These are phyloP conservation scores for Solanum habrochaites DNA, from an alignment of 257 asterid species.

Conservation along the genomic window DNA sequence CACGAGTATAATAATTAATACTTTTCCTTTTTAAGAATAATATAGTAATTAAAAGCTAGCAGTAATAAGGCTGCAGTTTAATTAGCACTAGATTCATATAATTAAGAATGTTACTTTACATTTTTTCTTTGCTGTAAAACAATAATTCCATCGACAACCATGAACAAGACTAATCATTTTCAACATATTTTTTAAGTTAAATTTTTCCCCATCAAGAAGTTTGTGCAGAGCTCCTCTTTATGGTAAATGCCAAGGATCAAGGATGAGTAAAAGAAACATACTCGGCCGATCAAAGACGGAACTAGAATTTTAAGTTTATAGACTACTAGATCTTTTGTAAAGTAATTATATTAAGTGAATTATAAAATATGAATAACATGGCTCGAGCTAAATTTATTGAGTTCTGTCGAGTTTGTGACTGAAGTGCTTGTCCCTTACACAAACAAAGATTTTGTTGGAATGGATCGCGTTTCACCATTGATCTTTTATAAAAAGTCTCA, in stretches of 20 bases:
- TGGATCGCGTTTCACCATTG: neutral
- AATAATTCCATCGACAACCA: neutral
- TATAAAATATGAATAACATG: neutral
- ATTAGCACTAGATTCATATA: neutral
- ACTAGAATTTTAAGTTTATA: neutral
- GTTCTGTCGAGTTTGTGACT: neutral
- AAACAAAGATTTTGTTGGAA: neutral
- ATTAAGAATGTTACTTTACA: neutral
- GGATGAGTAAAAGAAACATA: neutral
- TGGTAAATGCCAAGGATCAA: neutral
- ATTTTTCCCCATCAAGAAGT: neutral
- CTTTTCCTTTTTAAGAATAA: neutral
- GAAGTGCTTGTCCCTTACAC: neutral
- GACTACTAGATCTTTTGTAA: neutral
- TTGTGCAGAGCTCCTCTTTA: neutral
- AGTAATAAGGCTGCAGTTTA: constrained; percentile 4
- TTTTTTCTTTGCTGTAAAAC: neutral
- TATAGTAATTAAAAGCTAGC: neutral
- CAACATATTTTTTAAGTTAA: neutral
- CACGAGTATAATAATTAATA: constrained; percentile 13
- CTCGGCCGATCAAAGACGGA: neutral
- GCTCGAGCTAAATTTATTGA: neutral
- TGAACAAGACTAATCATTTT: neutral
- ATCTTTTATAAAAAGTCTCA: neutral
- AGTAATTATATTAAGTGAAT: neutral